Conservation (phyloP, 2,329 filamentous ascomycete species). For the Xylariaceae sp. region DNA sequence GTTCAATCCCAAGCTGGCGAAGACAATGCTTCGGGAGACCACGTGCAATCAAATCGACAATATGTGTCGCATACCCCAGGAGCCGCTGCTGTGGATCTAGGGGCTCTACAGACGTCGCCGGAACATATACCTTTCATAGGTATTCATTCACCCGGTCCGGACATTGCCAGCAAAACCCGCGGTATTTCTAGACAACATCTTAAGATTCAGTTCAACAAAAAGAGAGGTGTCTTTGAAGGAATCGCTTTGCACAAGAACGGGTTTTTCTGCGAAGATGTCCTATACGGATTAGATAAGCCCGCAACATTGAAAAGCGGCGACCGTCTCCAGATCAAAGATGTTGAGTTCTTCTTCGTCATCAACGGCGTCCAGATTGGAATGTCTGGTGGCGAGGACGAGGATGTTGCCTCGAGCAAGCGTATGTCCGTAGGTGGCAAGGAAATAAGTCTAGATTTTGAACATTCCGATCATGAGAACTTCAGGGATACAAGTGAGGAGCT, state of each 20-base stretch:
- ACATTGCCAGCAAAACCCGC: conserved; percentile 69
- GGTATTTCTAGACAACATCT: conserved; percentile 77
- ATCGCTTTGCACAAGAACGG: conserved; percentile 69
- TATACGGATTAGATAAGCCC: conserved; percentile 57
- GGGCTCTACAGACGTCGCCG: conserved; percentile 65
- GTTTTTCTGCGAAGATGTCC: conserved; percentile 69
- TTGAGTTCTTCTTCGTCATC: conserved; percentile 72
- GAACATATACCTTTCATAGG: conserved; percentile 70
- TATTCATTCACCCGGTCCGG: conserved; percentile 72
- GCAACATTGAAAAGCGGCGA: conserved; percentile 69
- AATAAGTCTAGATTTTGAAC: conserved; percentile 78
- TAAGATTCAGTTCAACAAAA: conserved; percentile 73
- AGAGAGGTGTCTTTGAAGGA: conserved; percentile 69
- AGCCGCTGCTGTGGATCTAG: conserved; percentile 65
- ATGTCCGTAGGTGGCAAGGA: conserved; percentile 67
- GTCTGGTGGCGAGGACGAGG: conserved; percentile 62
- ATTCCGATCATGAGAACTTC: conserved; percentile 63
- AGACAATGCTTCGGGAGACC: conserved; percentile 48
- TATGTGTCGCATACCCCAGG: conserved; percentile 67
- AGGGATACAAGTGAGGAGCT: conserved; percentile 63
- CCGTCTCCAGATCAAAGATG: conserved; percentile 74
- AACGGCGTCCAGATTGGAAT: conserved; percentile 66
- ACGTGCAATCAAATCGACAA: conserved; percentile 63
- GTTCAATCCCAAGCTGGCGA: conserved; percentile 53
- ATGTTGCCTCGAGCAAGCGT: conserved; percentile 55